phyloP scores from a whole-genome alignment of 2,329 filamentous ascomycete genomes.

The Huntiella decipiens region DNA sequence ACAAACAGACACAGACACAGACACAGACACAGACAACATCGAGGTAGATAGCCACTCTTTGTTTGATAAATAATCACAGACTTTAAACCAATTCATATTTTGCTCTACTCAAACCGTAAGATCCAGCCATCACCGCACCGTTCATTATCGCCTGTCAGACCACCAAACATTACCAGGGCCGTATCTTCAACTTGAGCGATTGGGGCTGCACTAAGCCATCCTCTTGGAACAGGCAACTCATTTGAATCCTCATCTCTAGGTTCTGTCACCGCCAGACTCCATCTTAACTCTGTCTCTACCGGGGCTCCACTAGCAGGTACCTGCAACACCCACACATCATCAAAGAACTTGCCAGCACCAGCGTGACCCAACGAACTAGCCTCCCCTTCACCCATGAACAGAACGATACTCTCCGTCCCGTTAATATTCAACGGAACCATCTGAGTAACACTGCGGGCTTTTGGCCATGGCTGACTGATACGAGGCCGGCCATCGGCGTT shows the following conservation, averaged over 20 bases:
- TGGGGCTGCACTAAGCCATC: conserved; percentile 37
- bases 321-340: conserved; percentile 46
- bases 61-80: neutral
- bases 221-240: conserved; percentile 31
- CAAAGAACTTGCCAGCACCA: conserved; percentile 33
- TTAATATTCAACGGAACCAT: conserved; percentile 38
- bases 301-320: conserved; percentile 32
- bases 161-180: conserved; percentile 42
- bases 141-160: conserved; percentile 30
- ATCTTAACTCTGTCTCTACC: conserved; percentile 35
- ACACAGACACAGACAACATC: neutral
- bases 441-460: conserved; percentile 22
- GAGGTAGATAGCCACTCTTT: conserved; percentile 5
- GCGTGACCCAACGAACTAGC: conserved; percentile 30
- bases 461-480: conserved; percentile 4
- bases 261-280: conserved; percentile 28
- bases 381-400: conserved; percentile 38
- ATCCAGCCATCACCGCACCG: conserved; percentile 46
- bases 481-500: conserved; percentile 11
- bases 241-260: conserved; percentile 33
- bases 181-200: conserved; percentile 41
- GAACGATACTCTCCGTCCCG: conserved; percentile 41
- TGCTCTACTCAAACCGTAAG: conserved; percentile 21
- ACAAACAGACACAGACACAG: conserved; percentile 1
- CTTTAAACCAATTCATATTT: neutral